Evolutionary conservation across 257 asterid genomes (phyloP).

Genomic region (Capsicum rhomboideum): DNA sequence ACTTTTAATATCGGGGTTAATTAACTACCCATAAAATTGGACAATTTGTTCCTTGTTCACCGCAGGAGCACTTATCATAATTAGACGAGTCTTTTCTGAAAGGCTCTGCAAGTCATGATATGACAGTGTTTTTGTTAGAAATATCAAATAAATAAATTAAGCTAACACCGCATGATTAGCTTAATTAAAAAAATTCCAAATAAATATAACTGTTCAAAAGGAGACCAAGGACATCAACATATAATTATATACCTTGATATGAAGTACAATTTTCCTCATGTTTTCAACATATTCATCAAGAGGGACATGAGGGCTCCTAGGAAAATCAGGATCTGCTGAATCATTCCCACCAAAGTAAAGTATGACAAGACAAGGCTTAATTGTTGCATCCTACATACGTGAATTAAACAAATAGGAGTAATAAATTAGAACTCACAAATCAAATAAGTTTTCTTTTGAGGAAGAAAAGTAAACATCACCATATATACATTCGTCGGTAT

Average conservation of each 20-base stretch:
- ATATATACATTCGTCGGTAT: too few species aligned
- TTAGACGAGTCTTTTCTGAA: background rate
- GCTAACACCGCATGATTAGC: too few species aligned
- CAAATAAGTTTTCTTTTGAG: too few species aligned
- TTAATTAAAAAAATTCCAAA: too few species aligned
- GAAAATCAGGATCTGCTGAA: slow-evolving; percentile 49
- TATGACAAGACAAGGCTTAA: slow-evolving; percentile 65
- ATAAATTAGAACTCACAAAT: too few species aligned
- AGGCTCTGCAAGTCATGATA: background rate
- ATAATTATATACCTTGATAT: background rate
- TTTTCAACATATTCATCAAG: slow-evolving; percentile 66
- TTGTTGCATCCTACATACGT: slow-evolving; percentile 38
- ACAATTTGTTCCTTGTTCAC: background rate
- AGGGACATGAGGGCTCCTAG: slow-evolving; percentile 69
- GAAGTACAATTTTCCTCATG: slow-evolving; percentile 52
- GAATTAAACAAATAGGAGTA: background rate
- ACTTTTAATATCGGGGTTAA: too few species aligned
- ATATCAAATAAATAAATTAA: too few species aligned
- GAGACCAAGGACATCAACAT: too few species aligned
- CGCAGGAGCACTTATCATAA: background rate
- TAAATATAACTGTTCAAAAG: too few species aligned
- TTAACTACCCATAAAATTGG: background rate
- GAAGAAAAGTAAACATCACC: too few species aligned
- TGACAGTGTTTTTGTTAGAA: too few species aligned
- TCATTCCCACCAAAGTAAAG: slow-evolving; percentile 91